A percentile compares a stretch with the other conserved stretches of the same genome.
Evolutionary conservation across 2,329 filamentous ascomycete genomes (phyloP).

Genomic region (Botryotinia narcissicola): DNA sequence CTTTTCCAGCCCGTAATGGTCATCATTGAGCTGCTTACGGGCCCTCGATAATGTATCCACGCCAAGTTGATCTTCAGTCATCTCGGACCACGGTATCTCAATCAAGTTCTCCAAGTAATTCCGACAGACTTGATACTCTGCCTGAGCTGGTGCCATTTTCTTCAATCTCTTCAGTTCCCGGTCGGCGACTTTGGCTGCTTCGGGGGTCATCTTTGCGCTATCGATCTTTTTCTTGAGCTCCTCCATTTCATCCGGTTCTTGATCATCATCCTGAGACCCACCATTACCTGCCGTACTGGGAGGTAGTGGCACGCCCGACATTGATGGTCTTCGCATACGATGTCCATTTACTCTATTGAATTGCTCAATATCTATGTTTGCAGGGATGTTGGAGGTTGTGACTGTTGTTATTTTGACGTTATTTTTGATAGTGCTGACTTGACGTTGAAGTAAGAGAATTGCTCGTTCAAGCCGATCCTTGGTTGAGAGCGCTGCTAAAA

Average conservation of each 20-base stretch:
- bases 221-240: conserved; percentile 87
- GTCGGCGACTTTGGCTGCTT: conserved; percentile 87
- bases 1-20: conserved; percentile 94
- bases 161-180: conserved; percentile 82
- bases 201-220: conserved; percentile 74
- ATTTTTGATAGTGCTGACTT: conserved; percentile 80
- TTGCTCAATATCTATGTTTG: conserved; percentile 55
- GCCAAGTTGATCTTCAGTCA: conserved; percentile 83
- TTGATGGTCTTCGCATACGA: conserved; percentile 31
- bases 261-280: conserved; percentile 57
- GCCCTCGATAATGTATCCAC: conserved; percentile 75
- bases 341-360: conserved; percentile 49
- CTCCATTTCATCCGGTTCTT: conserved; percentile 85
- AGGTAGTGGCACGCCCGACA: conserved; percentile 32
- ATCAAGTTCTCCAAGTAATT: conserved; percentile 92
- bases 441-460: conserved; percentile 77
- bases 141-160: conserved; percentile 95
- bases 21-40: conserved; percentile 86
- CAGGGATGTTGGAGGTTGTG: conserved; percentile 62
- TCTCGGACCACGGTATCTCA: conserved; percentile 87
- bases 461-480: conserved; percentile 77
- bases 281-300: conserved; percentile 25
- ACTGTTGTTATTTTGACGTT: conserved; percentile 83
- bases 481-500: conserved; percentile 77
- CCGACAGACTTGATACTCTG: conserved; percentile 89